Base-by-base conservation (phyloP, 306 rosid species). In the Spatholobus suberectus region DNA sequence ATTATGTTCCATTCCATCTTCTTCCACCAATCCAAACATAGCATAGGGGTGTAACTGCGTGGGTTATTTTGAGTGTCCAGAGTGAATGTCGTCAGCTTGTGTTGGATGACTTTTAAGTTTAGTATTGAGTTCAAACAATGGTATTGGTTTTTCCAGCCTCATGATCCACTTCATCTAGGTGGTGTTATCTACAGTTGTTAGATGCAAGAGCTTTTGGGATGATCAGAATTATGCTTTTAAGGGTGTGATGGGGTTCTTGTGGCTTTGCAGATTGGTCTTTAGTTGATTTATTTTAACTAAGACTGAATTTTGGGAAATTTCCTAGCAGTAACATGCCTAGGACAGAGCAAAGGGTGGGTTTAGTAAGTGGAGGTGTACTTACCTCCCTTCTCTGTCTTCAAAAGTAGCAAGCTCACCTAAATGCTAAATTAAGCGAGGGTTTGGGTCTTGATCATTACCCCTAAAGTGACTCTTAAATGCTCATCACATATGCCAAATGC, bases 161-260 rank as follows among this genome's bases (percentile, higher is more conserved):
- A 51, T 57, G 59, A 47, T 12, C 49, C 55, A 52, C 34, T 37
- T 71, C 26, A 23, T 26, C 37, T 51, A 68, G 57, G 20, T n/a
- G 70, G 46, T 62, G 61, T 51, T 74, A 40, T 72, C 18, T 34
- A 27, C 35, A 58, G 38, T 79, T 52, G 29, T 67, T 8, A 72
- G 61, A 61, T 62, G 49, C 1, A 65, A 79, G 17, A 73, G 77
- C 3, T 41, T 63, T 34, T 46, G 43, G 46, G 67, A 27, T 38
- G 72, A 47, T 47, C 41, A 63, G 8, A 63, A 73, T 21, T 38
- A 52, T 66, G 77, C 75, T 78, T 70, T 63, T 78, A 10, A 41
- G 59, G 24, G 43, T 43, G 35, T 55, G 21, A 46, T 10, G 72
- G 72, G 20, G 34, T 82, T 44, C 6, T 57, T 57, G 73, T 57